These are phyloP conservation scores for Coemansia sp. DNA, from an alignment of 371 early-diverging fungal species.

Conservation along the genomic window DNA sequence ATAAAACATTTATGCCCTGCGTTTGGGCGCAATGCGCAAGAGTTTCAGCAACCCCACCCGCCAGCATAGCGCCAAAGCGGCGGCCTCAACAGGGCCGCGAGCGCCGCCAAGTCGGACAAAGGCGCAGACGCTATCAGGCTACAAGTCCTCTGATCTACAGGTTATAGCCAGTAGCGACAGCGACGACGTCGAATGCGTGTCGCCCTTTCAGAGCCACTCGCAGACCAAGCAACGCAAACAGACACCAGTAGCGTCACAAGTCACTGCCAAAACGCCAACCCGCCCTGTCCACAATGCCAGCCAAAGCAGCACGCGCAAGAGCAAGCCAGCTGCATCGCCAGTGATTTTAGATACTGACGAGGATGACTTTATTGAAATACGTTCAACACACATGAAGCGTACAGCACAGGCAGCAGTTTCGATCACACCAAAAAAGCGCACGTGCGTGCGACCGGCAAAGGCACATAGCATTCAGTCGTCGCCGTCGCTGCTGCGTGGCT, in stretches of 20 bases:
- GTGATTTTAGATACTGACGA: constrained; percentile 10
- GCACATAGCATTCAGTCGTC: constrained; percentile 24
- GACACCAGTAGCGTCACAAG: not conserved
- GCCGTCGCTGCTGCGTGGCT: constrained; percentile 29
- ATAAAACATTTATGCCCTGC: not conserved
- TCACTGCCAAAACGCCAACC: not conserved
- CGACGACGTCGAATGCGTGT: constrained; percentile 27
- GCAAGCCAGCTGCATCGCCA: not conserved
- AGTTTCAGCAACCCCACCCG: not conserved
- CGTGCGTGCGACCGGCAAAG: not conserved
- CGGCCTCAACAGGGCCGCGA: not conserved
- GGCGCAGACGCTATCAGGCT: not conserved
- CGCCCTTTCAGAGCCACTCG: constrained; percentile 1
- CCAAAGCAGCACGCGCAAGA: not conserved
- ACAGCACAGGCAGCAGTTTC: not conserved
- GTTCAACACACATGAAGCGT: not conserved
- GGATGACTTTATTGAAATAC: constrained; percentile 20
- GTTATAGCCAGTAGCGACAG: constrained; percentile 23
- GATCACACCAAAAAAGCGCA: constrained; percentile 4
- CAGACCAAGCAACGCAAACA: not conserved
- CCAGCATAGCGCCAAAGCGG: not conserved
- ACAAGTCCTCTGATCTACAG: constrained; percentile 1
- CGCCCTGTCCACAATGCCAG: not conserved
- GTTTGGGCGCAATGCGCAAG: constrained; percentile 21
- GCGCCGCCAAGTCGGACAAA: constrained; percentile 11